Evolutionary conservation across 768 basidiomycete genomes (phyloP).

Genomic region (Boletus vinaceobasis): DNA sequence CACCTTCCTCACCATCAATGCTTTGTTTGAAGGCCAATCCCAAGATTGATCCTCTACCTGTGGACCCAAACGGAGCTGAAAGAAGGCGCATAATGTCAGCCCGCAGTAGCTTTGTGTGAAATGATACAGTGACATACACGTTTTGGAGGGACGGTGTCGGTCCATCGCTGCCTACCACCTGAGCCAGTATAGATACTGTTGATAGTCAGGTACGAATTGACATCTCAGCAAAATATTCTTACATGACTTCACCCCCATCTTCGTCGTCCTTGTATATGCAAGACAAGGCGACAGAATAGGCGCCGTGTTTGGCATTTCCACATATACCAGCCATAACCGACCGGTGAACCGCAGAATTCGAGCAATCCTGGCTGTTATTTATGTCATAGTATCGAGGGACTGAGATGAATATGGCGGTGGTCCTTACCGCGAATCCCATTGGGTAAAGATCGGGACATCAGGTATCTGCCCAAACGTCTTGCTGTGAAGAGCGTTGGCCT

Average conservation of each 20-base stretch:
- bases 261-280: constrained; percentile 21
- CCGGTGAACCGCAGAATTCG: constrained; percentile 18
- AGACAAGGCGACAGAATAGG: constrained; percentile 21
- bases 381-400: background rate
- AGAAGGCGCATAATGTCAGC: background rate
- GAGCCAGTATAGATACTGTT: constrained; percentile 27
- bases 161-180: constrained; percentile 19
- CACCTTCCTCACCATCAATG: constrained; percentile 17
- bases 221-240: background rate
- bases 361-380: constrained; percentile 8
- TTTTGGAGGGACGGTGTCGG: constrained; percentile 10
- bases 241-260: constrained; percentile 28
- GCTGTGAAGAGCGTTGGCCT: constrained; percentile 2
- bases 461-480: constrained; percentile 26
- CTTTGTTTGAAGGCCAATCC: constrained; percentile 6
- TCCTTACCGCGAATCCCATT: constrained; percentile 19
- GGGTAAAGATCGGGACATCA: constrained; percentile 18
- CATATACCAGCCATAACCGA: constrained; percentile 13
- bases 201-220: background rate
- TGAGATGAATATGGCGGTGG: background rate
- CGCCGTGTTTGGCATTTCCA: constrained; percentile 11
- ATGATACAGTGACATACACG: constrained; percentile 15
- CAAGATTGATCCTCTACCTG: constrained; percentile 25
- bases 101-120: background rate
- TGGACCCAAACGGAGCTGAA: constrained; percentile 20